These are phyloP conservation scores for Eutrema salsugineum DNA, from an alignment of 441 rosid species.

Conservation along the genomic window DNA sequence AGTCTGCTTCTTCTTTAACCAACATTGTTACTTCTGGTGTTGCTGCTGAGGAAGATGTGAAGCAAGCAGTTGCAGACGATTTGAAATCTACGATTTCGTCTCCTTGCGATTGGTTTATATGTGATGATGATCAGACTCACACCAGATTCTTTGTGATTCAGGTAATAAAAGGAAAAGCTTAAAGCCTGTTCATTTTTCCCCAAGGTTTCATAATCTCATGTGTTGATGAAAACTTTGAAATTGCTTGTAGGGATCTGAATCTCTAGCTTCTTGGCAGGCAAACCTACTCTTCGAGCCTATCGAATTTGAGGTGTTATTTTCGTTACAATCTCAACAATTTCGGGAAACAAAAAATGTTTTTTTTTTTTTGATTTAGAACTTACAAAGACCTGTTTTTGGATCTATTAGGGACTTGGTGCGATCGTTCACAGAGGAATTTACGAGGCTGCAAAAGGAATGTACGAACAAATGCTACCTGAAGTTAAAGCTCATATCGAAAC, in stretches of 20 bases:
- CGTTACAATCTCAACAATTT: not conserved
- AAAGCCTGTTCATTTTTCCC: not conserved
- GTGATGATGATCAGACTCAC: slow-evolving; percentile 73
- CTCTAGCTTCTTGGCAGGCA: slow-evolving; percentile 94
- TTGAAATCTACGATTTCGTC: slow-evolving; percentile 68
- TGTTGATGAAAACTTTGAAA: not conserved
- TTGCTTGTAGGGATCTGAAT: slow-evolving; percentile 75
- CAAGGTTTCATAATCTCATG: not conserved
- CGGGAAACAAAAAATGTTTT: not conserved
- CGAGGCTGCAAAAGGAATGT: slow-evolving; percentile 98
- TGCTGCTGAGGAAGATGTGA: slow-evolving; percentile 94
- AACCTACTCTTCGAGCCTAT: slow-evolving; percentile 91
- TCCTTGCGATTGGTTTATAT: slow-evolving; percentile 95
- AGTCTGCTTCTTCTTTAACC: slow-evolving; percentile 54
- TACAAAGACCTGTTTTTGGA: not conserved
- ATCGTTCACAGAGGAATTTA: slow-evolving; percentile 92
- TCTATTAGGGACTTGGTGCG: slow-evolving; percentile 59
- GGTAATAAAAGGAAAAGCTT: slow-evolving; percentile 37
- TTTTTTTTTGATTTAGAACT: not conserved
- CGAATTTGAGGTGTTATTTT: slow-evolving; percentile 62
- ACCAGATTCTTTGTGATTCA: slow-evolving; percentile 87
- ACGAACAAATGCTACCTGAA: slow-evolving; percentile 91
- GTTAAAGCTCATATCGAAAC: slow-evolving; percentile 59
- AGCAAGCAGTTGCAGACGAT: slow-evolving; percentile 93
- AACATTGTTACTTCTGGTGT: slow-evolving; percentile 87